Base-by-base conservation (phyloP, 2,329 filamentous ascomycete genomes). In the Coniochaeta sp. region DNA sequence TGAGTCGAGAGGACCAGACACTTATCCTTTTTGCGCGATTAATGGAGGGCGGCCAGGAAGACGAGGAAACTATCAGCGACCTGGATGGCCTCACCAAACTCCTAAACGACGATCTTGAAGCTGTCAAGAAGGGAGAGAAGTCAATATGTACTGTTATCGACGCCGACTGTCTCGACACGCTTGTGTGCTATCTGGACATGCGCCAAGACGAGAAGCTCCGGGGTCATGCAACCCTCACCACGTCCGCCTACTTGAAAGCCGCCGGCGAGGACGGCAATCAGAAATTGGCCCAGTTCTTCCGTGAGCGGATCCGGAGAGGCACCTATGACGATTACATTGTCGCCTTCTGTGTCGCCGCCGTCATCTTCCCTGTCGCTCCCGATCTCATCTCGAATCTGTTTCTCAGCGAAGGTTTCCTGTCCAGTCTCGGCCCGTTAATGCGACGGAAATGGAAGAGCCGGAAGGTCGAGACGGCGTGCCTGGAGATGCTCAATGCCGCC, bases 401-500 rank as follows among this genome's bases (percentile, higher is more conserved):
- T 72, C 82, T 98, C 60, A 92, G 87, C 38, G 91, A 96, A 65
- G 91, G 91, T 3, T 98, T 99, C 68, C 79, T 97, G 54, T 80
- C 86, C 61, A 88, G 85, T 60, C 81, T 98, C 7, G 87, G 89
- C 17, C 85, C 89, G 16, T 78, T 96, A 59, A 89, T 96, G 73
- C 83, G 89, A 64, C 84, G 87, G 66, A 91, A 88, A 70, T 90
- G 89, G 79, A 96, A 93, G 78, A 93, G 89, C 70, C 83, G 85
- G 65, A 91, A 91, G 67, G 89, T 98, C 24, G 92, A 96, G 74
- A 88, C 90, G 61, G 90, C 92, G 2, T 89, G 91, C 56, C 75
- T 99, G 66, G 90, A 97, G 69, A 86, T 99, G 76, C 81, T 99
- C 61, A 96, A 93, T 73, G 91, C 91, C 14, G 93, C 93, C 7